These are phyloP conservation scores for Fusarium camptoceras DNA, from an alignment of 2,329 filamentous ascomycete genomes.

Conservation along the genomic window DNA sequence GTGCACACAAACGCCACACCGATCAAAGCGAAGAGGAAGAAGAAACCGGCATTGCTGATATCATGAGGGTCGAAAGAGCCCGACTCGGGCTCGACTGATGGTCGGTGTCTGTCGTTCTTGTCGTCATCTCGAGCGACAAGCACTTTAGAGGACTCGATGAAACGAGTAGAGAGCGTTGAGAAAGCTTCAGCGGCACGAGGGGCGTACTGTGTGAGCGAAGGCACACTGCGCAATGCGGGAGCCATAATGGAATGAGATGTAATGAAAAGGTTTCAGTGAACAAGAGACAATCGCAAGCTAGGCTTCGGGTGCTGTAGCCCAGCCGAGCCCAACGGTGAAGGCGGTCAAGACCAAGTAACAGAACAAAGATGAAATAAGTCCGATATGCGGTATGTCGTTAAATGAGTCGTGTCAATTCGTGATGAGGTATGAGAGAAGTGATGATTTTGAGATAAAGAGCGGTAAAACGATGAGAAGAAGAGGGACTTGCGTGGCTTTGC, in stretches of 20 bases:
- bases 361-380: slow-evolving; percentile 1
- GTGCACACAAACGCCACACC: slow-evolving; percentile 79
- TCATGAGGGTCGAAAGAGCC: slow-evolving; percentile 66
- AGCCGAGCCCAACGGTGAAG: slow-evolving; percentile 40
- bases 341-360: background rate
- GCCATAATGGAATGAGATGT: slow-evolving; percentile 51
- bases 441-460: slow-evolving; percentile 3
- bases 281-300: slow-evolving; percentile 25
- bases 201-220: slow-evolving; percentile 40
- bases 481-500: slow-evolving; percentile 25
- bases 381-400: background rate
- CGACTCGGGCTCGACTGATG: slow-evolving; percentile 54
- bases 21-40: slow-evolving; percentile 87
- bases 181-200: slow-evolving; percentile 41
- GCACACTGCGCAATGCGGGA: slow-evolving; percentile 52
- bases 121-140: slow-evolving; percentile 55
- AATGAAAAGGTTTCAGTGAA: slow-evolving; percentile 39
- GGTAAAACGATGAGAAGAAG: slow-evolving; percentile 7
- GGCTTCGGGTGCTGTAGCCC: slow-evolving; percentile 47
- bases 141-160: slow-evolving; percentile 56
- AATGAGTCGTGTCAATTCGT: slow-evolving; percentile 1
- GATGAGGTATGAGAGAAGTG: background rate
- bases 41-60: slow-evolving; percentile 77
- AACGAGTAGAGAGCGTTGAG: slow-evolving; percentile 54
- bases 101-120: slow-evolving; percentile 40